These are phyloP conservation scores for Emericellopsis terricola DNA, from an alignment of 495 filamentous ascomycete genomes.

Conservation along the genomic window DNA sequence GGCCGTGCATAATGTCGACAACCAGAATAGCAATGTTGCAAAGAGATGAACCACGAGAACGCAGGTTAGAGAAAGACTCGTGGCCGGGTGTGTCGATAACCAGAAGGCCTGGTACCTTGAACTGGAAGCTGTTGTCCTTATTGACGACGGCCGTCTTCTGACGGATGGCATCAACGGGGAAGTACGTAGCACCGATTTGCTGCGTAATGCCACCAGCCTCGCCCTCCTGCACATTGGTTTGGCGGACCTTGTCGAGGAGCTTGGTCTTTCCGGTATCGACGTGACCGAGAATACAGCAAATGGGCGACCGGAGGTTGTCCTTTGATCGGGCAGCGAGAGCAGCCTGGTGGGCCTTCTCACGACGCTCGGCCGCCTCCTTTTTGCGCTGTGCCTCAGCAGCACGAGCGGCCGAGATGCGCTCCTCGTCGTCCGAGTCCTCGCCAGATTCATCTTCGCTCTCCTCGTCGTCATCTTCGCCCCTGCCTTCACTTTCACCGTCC, in stretches of 20 bases:
- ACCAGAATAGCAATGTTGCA: constrained; percentile 99
- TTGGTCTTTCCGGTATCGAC: constrained; percentile 99
- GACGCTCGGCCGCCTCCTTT: constrained; percentile 75
- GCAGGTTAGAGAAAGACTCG: constrained; percentile 98
- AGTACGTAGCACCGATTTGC: constrained; percentile 99
- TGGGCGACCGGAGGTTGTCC: constrained; percentile 89
- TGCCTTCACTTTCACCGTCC: background rate
- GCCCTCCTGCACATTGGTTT: constrained; percentile 97
- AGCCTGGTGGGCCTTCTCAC: constrained; percentile 77
- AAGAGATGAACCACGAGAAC: constrained; percentile 87
- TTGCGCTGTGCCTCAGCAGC: constrained; percentile 57
- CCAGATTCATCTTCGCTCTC: constrained; percentile 17
- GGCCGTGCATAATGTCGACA: constrained; percentile 99
- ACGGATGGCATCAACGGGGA: constrained; percentile 84
- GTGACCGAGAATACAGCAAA: constrained; percentile 99
- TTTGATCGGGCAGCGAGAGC: constrained; percentile 82
- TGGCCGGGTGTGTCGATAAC: constrained; percentile 99
- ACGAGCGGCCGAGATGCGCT: constrained; percentile 47
- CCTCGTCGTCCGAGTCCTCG: constrained; percentile 46
- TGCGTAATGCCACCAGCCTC: constrained; percentile 99
- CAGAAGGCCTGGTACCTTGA: constrained; percentile 93
- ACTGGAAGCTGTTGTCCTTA: constrained; percentile 73
- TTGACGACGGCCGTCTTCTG: constrained; percentile 91
- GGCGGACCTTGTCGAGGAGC: constrained; percentile 92
- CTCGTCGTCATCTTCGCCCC: constrained; percentile 11